These are phyloP conservation scores for Myochromella boudieri DNA, from an alignment of 768 basidiomycete species.

Conservation along the genomic window DNA sequence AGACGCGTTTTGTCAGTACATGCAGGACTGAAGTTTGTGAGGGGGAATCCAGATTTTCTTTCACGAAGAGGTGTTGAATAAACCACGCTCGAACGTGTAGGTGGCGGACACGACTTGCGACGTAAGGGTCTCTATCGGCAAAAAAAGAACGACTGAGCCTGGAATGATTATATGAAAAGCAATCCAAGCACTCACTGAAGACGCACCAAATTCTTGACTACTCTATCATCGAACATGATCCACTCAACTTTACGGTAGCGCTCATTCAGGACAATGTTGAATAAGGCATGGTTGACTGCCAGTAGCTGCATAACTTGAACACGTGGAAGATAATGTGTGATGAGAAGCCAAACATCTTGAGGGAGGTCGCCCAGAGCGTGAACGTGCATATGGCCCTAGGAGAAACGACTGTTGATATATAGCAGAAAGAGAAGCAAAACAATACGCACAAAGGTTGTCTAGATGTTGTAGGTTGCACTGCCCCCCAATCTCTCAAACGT, in stretches of 20 bases:
- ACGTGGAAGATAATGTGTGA: slow-evolving; percentile 22
- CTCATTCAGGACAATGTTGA: slow-evolving; percentile 27
- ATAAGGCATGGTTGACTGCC: slow-evolving; percentile 33
- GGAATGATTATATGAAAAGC: neutral
- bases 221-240: slow-evolving; percentile 27
- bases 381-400: too few species aligned
- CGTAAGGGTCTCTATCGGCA: slow-evolving; percentile 26
- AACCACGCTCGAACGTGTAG: slow-evolving; percentile 41
- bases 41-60: slow-evolving; percentile 11
- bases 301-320: slow-evolving; percentile 16
- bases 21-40: neutral
- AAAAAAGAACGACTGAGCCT: neutral
- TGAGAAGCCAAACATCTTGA: slow-evolving; percentile 32
- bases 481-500: too few species aligned
- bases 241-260: slow-evolving; percentile 32
- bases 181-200: slow-evolving; percentile 26
- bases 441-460: too few species aligned
- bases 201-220: slow-evolving; percentile 25
- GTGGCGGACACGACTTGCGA: slow-evolving; percentile 32
- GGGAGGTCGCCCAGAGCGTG: too few species aligned
- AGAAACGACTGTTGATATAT: too few species aligned
- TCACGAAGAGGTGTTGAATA: slow-evolving; percentile 29
- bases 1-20: neutral
- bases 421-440: too few species aligned
- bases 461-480: too few species aligned